phyloP scores from a whole-genome alignment of 441 rosid genomes.

The Arabidopsis hybrid region DNA sequence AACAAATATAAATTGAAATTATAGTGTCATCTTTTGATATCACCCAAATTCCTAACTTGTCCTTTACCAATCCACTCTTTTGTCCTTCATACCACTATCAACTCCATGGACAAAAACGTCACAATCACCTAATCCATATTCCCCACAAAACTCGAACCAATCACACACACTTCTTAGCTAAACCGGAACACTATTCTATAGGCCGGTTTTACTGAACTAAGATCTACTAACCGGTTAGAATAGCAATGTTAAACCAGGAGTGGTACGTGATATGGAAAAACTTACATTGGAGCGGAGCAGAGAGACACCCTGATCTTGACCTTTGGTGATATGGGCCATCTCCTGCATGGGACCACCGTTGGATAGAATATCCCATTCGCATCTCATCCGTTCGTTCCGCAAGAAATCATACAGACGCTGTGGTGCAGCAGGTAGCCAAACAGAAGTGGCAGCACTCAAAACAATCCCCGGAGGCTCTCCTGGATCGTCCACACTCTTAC shows the following conservation, averaged over 20 bases:
- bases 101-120: conserved; percentile 45
- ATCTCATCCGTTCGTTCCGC: conserved; percentile 84
- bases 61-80: conserved; percentile 48
- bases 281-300: conserved; percentile 76
- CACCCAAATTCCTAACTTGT: conserved; percentile 56
- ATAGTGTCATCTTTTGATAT: conserved; percentile 51
- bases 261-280: background rate
- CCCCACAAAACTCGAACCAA: conserved; percentile 32
- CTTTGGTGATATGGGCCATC: conserved; percentile 92
- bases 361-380: conserved; percentile 95
- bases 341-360: conserved; percentile 94
- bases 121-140: conserved; percentile 37
- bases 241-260: conserved; percentile 26
- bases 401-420: conserved; percentile 81
- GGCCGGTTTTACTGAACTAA: background rate
- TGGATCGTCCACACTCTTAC: conserved; percentile 81
- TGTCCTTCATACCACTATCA: conserved; percentile 42
- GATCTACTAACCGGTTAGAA: background rate
- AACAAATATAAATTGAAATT: background rate
- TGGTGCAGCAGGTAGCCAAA: conserved; percentile 87
- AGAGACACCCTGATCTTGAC: conserved; percentile 89
- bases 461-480: conserved; percentile 95
- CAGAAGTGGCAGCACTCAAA: conserved; percentile 88
- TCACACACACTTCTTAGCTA: conserved; percentile 7
- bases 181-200: background rate